phyloP scores from a whole-genome alignment of 106 monocot species.

The Acorus gramineus region DNA sequence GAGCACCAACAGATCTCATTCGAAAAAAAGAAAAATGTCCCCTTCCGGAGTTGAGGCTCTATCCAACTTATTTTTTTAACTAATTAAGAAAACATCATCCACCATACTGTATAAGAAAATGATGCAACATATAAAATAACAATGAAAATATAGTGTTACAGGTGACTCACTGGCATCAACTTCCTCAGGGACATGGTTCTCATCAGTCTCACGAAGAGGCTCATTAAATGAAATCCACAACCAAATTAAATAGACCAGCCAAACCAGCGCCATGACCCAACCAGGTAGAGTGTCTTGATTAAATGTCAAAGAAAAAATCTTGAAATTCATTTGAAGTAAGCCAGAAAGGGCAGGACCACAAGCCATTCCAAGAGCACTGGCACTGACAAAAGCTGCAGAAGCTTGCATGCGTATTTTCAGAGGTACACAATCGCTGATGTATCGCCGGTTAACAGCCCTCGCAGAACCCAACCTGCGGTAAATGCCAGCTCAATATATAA shows the following conservation, averaged over 20 bases:
- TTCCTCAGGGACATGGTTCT: constrained; percentile 4
- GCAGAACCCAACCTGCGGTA: constrained; percentile 36
- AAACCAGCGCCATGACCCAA: constrained; percentile 36
- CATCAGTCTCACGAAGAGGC: constrained; percentile 20
- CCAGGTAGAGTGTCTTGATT: constrained; percentile 35
- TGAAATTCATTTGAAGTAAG: constrained; percentile 32
- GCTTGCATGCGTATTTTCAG: constrained; percentile 36
- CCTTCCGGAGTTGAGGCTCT: too few relatives aligned
- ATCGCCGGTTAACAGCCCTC: constrained; percentile 39
- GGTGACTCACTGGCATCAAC: constrained; percentile 14
- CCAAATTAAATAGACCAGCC: constrained; percentile 33
- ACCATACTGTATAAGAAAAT: too few relatives aligned
- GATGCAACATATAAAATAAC: too few relatives aligned
- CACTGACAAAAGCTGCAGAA: constrained; percentile 46
- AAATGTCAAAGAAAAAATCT: constrained; percentile 22
- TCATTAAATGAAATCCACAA: constrained; percentile 36
- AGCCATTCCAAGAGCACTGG: constrained; percentile 46
- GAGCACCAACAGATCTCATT: too few relatives aligned
- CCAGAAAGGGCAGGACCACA: constrained; percentile 43
- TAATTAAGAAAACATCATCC: too few relatives aligned
- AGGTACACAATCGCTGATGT: constrained; percentile 42
- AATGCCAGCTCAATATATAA: too few relatives aligned
- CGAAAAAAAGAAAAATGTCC: too few relatives aligned
- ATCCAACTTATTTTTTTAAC: too few relatives aligned
- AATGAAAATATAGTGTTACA: too few relatives aligned